Evolutionary conservation across 768 basidiomycete genomes (phyloP), one percentile per base, ranked within the genome.

Genomic region (Russula earlei): DNA sequence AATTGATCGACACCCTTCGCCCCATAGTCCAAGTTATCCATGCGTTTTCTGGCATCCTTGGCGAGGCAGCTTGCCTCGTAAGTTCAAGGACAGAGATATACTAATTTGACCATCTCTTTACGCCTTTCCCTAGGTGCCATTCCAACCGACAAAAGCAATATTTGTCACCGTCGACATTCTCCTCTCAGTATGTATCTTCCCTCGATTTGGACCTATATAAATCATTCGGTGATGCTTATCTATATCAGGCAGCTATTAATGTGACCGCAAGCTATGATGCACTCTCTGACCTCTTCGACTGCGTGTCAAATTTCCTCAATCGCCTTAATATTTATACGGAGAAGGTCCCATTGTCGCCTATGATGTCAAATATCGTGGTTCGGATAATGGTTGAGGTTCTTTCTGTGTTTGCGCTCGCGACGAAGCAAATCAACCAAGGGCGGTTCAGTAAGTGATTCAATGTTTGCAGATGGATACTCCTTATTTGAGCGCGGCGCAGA

Each of bases 31-130:
- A 42, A 24, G 20, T 42, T 9, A 14, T 42, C 12, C 41, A 42
- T 14, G 41, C 22, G 5, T 42, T 42, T 42, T 24, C 41, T 8
- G 22, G 22, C 4, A 11, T 42, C 41, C 19, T 42, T 42, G 41
- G 25, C 24, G 19, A 36, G 49, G 38, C 36, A 22, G 22, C 41
- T 75, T 72, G 29, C 70, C 10, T 33, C 29, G 42, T 45, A 40
- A 34, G 46, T 7, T 34, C n/a, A 5, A 2, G 11, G 12, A 43
- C 15, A n/a, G n/a, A n/a, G 29, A 31, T 43, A 5, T 12, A 33
- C n/a, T 29, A 4, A 3, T 7, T 22, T 19, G 31, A 14, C 14
- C 19, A 12, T 6, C 11, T 47, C 9, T 22, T 33, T 25, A 43
- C 14, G 14, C 20, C 11, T 6, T 12, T 11, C n/a, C 34, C 19